These are phyloP conservation scores for Trichoderma asperellum DNA, from an alignment of 2,329 filamentous ascomycete genomes.

Conservation along the genomic window DNA sequence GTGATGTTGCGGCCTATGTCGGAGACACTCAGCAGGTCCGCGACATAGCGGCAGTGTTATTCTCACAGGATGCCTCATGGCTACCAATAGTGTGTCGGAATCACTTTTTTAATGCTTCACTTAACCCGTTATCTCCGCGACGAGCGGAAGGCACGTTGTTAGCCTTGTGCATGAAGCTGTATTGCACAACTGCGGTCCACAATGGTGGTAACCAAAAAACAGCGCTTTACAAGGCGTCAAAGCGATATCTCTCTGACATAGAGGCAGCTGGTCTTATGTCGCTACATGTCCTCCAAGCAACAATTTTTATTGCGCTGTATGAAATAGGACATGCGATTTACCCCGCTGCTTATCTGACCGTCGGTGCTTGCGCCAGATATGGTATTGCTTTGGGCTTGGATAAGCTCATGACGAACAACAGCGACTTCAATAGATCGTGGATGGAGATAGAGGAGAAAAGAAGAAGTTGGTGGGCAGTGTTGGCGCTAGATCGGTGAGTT, in stretches of 20 bases:
- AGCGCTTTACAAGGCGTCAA: not conserved
- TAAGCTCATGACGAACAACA: not conserved
- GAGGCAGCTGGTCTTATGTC: not conserved
- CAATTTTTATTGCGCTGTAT: not conserved
- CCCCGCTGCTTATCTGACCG: not conserved
- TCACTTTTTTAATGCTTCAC: not conserved
- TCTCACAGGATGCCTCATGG: constrained; percentile 1
- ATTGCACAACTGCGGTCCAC: not conserved
- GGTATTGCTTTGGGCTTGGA: not conserved
- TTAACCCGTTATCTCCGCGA: not conserved
- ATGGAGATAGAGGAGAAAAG: constrained; percentile 14
- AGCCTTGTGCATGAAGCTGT: not conserved
- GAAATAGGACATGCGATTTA: not conserved
- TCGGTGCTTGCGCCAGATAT: not conserved
- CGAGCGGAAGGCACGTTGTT: not conserved
- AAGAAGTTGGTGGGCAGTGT: constrained; percentile 4
- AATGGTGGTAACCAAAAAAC: not conserved
- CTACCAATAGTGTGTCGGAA: constrained; percentile 10
- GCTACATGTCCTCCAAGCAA: not conserved
- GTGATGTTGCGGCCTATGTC: not conserved
- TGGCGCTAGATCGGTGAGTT: not conserved
- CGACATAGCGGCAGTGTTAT: constrained; percentile 1
- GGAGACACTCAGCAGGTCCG: not conserved
- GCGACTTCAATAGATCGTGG: not conserved
- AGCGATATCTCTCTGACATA: not conserved